Conservation (phyloP, 768 basidiomycete genomes). For the Crassisporium funariophilum region DNA sequence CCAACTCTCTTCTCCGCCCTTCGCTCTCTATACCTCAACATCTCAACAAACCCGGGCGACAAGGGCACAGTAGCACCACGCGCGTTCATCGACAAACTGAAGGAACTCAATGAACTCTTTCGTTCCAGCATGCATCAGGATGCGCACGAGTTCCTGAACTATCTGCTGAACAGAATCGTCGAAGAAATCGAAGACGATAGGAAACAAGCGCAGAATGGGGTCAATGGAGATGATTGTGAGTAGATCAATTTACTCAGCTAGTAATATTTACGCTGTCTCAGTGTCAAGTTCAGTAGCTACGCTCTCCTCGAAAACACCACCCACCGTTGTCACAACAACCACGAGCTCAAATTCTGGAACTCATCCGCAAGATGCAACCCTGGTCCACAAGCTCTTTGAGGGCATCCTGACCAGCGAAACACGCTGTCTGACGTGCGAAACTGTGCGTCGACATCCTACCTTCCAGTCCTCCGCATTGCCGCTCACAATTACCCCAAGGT, state of each 20-base stretch:
- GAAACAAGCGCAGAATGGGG: conserved; percentile 40
- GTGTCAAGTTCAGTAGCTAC: conserved; percentile 65
- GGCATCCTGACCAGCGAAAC: conserved; percentile 96
- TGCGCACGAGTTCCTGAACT: conserved; percentile 98
- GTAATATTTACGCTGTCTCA: conserved; percentile 27
- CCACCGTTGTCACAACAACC: conserved; percentile 40
- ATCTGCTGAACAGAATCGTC: conserved; percentile 87
- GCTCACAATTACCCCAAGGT: conserved; percentile 47
- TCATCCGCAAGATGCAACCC: conserved; percentile 59
- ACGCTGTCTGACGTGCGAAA: conserved; percentile 96
- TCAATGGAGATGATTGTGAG: conserved; percentile 68
- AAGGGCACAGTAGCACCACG: conserved; percentile 88
- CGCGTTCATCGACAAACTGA: conserved; percentile 91
- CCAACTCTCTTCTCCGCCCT: conserved; percentile 89
- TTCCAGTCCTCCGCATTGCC: conserved; percentile 6
- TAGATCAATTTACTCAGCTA: conserved; percentile 17
- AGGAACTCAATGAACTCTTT: conserved; percentile 90
- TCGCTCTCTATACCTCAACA: conserved; percentile 85
- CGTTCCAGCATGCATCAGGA: conserved; percentile 94
- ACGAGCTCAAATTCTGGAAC: conserved; percentile 50
- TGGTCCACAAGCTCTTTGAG: conserved; percentile 92
- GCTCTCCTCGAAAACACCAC: conserved; percentile 46
- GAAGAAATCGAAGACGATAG: conserved; percentile 87
- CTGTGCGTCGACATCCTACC: conserved; percentile 53
- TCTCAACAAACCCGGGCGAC: conserved; percentile 75